Evolutionary conservation across 2,329 filamentous ascomycete species (phyloP).

Genomic region (Verticillium nubilum): DNA sequence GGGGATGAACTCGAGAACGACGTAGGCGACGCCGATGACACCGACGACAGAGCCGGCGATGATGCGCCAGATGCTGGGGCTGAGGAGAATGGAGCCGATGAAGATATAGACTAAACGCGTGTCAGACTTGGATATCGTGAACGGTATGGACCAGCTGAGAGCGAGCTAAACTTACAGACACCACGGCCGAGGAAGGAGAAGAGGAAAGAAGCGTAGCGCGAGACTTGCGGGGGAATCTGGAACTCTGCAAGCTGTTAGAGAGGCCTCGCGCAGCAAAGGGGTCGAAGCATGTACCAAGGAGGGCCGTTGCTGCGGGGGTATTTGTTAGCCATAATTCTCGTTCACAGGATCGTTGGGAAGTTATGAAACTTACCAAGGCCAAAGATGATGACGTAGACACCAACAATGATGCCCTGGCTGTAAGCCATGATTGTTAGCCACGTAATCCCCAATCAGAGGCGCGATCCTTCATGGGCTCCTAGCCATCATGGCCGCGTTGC

Average conservation of each 20-base stretch:
- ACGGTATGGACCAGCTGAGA: not conserved
- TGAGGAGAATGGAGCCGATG: conserved; percentile 78
- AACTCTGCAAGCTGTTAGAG: conserved; percentile 55
- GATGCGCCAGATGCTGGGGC: conserved; percentile 59
- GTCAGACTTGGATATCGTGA: not conserved
- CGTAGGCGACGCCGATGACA: conserved; percentile 72
- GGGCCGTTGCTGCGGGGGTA: conserved; percentile 54
- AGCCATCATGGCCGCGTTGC: not conserved
- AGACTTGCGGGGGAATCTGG: conserved; percentile 87
- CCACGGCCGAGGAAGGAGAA: conserved; percentile 97
- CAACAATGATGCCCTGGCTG: conserved; percentile 71
- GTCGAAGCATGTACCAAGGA: conserved; percentile 46
- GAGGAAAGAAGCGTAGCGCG: conserved; percentile 93
- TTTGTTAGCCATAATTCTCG: not conserved
- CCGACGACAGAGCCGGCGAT: conserved; percentile 76
- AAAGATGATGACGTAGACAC: conserved; percentile 85
- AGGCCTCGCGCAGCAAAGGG: not conserved
- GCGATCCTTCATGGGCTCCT: not conserved
- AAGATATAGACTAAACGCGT: conserved; percentile 80
- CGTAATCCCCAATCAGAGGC: not conserved
- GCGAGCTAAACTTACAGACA: conserved; percentile 62
- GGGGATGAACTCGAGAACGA: conserved; percentile 68
- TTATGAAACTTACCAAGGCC: conserved; percentile 60
- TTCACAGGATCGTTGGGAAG: not conserved
- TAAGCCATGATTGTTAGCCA: conserved; percentile 2